Percentiles rank a stretch among this genome's conserved stretches.
phyloP scores from a whole-genome alignment of 306 rosid species.

The Vigna unguiculata region DNA sequence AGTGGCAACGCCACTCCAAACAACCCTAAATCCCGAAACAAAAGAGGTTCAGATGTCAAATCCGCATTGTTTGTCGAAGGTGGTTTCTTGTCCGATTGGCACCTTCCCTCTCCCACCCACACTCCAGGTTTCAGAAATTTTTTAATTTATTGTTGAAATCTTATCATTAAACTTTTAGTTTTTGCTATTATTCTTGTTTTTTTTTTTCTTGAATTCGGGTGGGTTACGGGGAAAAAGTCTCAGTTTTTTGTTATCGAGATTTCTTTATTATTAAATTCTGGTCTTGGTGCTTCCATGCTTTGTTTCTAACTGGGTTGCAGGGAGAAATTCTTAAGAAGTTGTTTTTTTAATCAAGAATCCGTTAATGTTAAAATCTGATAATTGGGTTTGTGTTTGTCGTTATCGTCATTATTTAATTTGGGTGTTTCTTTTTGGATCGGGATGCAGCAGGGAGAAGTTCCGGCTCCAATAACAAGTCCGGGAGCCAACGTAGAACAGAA shows the following conservation, averaged over 20 bases:
- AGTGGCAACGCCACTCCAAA: background rate
- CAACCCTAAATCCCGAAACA: conserved; percentile 40
- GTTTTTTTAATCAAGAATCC: too few species aligned
- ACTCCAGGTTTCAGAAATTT: conserved; percentile 51
- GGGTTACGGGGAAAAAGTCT: too few species aligned
- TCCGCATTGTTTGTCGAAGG: conserved; percentile 69
- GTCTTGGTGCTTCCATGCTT: too few species aligned
- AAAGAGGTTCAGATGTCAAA: conserved; percentile 52
- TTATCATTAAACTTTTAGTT: too few species aligned
- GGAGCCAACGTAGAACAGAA: conserved; percentile 50
- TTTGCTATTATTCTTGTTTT: too few species aligned
- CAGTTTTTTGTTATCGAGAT: too few species aligned
- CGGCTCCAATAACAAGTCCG: conserved; percentile 49
- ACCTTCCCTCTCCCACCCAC: conserved; percentile 35
- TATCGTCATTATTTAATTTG: background rate
- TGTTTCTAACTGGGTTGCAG: too few species aligned
- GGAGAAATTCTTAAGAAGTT: too few species aligned
- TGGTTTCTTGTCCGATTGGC: conserved; percentile 82
- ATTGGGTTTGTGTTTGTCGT: background rate
- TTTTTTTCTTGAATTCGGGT: too few species aligned
- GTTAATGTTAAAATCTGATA: background rate
- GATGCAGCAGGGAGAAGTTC: conserved; percentile 71
- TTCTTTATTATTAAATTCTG: too few species aligned
- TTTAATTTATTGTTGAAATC: too few species aligned
- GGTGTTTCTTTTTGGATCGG: conserved; percentile 36